phyloP scores from a whole-genome alignment of 73 alveolate genomes.

The Breviolum minutum region DNA sequence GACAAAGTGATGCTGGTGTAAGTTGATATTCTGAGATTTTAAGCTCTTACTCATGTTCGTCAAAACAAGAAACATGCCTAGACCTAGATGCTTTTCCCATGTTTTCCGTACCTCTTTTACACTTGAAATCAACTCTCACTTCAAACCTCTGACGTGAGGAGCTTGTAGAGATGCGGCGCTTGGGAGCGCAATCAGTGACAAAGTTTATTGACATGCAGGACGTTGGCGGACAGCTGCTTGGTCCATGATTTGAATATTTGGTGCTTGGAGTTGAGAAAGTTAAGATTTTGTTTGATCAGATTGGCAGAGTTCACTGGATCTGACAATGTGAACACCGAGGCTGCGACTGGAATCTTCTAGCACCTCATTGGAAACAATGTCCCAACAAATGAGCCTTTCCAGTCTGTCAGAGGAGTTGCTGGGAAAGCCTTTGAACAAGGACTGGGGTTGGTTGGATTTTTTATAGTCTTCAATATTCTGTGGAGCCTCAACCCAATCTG shows the following conservation, averaged over 20 bases:
- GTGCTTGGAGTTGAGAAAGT: too few species aligned
- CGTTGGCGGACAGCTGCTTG: constrained; percentile 45
- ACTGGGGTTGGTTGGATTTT: constrained; percentile 5
- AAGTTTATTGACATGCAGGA: neutral
- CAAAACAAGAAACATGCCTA: too few species aligned
- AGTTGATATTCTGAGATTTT: too few species aligned
- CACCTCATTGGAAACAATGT: neutral
- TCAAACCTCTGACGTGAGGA: neutral
- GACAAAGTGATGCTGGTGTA: too few species aligned
- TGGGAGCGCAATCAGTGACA: constrained; percentile 26
- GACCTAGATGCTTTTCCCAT: too few species aligned
- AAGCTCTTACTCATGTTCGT: too few species aligned
- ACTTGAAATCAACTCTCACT: neutral
- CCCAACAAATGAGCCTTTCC: constrained; percentile 17
- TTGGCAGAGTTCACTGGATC: neutral
- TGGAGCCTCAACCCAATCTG: neutral
- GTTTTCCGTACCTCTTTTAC: too few species aligned
- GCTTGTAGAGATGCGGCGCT: neutral
- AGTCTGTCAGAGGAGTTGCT: constrained; percentile 32
- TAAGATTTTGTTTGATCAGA: too few species aligned
- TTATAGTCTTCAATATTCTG: neutral
- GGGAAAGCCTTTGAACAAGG: constrained; percentile 90
- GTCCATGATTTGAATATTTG: too few species aligned
- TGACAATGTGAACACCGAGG: neutral
- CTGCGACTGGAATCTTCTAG: neutral